Percentiles rank a stretch among this genome's conserved stretches.
These are phyloP conservation scores for Camellia oleifera DNA, from an alignment of 179 eudicot genomes.

Conservation along the genomic window DNA sequence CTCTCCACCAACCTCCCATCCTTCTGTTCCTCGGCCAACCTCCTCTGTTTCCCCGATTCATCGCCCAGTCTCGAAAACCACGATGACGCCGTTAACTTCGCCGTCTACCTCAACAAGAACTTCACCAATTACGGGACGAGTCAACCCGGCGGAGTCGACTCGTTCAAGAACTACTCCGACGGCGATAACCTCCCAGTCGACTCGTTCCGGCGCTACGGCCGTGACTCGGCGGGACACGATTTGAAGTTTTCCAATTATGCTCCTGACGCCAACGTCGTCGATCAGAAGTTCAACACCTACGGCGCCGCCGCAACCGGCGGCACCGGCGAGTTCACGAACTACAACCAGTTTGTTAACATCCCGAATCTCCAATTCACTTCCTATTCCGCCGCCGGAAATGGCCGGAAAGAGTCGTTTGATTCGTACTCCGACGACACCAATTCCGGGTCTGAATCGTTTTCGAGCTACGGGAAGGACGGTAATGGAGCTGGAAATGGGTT, in stretches of 20 bases:
- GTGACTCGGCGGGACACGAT: constrained; percentile 49
- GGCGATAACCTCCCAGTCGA: constrained; percentile 35
- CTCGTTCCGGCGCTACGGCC: constrained; percentile 58
- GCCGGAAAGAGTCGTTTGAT: constrained; percentile 38
- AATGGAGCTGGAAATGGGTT: constrained; percentile 46
- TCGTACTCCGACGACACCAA: constrained; percentile 43
- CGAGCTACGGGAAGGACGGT: constrained; percentile 63
- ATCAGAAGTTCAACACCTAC: constrained; percentile 56
- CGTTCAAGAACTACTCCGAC: constrained; percentile 46
- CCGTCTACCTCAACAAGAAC: constrained; percentile 39
- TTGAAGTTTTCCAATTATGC: constrained; percentile 48
- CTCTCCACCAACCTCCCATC: constrained; percentile 44
- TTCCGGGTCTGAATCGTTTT: constrained; percentile 54
- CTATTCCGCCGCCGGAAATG: constrained; percentile 56
- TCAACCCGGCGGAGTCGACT: constrained; percentile 37
- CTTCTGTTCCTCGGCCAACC: constrained; percentile 57
- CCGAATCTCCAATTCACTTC: constrained; percentile 65
- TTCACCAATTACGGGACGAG: constrained; percentile 66
- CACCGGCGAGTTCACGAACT: constrained; percentile 44
- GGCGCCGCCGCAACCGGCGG: constrained; percentile 72
- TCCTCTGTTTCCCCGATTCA: constrained; percentile 55
- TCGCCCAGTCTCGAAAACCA: constrained; percentile 36
- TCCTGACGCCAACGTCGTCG: constrained; percentile 33
- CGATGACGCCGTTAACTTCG: constrained; percentile 27
- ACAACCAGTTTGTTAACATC: constrained; percentile 40